phyloP scores from a whole-genome alignment of 2,329 filamentous ascomycete genomes.

The Ceratocystis destructans region DNA sequence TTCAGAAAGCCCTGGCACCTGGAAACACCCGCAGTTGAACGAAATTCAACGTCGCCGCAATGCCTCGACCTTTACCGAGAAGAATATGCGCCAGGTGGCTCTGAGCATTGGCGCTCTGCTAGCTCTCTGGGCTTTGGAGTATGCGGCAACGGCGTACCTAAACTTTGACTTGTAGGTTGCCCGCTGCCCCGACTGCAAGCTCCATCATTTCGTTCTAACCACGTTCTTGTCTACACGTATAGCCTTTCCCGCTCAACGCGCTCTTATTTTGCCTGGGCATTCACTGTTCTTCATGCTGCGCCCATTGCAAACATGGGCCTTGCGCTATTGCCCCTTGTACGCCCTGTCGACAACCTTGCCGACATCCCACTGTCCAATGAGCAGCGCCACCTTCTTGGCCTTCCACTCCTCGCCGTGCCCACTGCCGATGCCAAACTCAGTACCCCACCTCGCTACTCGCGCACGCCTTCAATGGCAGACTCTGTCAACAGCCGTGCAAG shows the following conservation, averaged over 20 bases:
- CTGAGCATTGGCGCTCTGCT: constrained; percentile 47
- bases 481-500: constrained; percentile 48
- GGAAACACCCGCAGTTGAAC: constrained; percentile 77
- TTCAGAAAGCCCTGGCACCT: constrained; percentile 57
- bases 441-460: constrained; percentile 75
- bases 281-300: constrained; percentile 38
- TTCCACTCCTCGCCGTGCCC: constrained; percentile 59
- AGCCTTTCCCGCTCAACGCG: constrained; percentile 16
- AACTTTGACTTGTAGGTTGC: constrained; percentile 30
- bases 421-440: constrained; percentile 47
- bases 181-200: constrained; percentile 1
- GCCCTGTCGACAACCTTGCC: constrained; percentile 57
- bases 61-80: constrained; percentile 62
- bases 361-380: constrained; percentile 87
- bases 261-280: constrained; percentile 28
- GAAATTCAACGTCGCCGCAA: constrained; percentile 76
- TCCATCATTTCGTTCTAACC: neutral
- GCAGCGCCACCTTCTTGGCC: constrained; percentile 52
- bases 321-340: constrained; percentile 59
- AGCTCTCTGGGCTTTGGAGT: constrained; percentile 28
- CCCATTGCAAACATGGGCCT: constrained; percentile 57
- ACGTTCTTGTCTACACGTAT: constrained; percentile 11
- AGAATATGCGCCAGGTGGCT: constrained; percentile 55
- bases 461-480: constrained; percentile 52
- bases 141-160: constrained; percentile 27